A percentile compares a stretch with the other conserved stretches of the same genome.
Evolutionary conservation across 805 yeast species (phyloP).

Genomic region (Scheffersomyces amazonensis): DNA sequence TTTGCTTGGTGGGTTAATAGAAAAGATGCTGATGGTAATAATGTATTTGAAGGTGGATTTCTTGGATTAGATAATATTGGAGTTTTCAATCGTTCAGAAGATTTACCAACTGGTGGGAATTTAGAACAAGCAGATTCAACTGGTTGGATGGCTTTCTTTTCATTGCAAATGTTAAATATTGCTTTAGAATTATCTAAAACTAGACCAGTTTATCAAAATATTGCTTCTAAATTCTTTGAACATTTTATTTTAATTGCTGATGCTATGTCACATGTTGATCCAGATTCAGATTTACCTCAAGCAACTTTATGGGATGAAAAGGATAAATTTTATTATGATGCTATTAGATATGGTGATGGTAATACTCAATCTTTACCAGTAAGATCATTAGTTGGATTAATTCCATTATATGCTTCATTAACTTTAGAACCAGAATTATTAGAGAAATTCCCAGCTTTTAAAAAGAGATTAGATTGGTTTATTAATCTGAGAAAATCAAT

Average conservation of each 20-base stretch:
- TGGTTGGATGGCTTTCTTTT: constrained; percentile 96
- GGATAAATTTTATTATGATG: constrained; percentile 87
- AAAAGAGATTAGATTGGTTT: constrained; percentile 82
- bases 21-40: constrained; percentile 81
- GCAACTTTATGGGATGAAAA: constrained; percentile 79
- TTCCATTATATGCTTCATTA: constrained; percentile 85
- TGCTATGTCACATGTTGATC: constrained; percentile 75
- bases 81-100: constrained; percentile 87
- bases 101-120: constrained; percentile 86
- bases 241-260: constrained; percentile 89
- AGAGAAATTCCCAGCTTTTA: constrained; percentile 76
- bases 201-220: constrained; percentile 84
- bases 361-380: constrained; percentile 72
- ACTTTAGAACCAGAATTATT: constrained; percentile 84
- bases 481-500: constrained; percentile 64
- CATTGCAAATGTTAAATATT: constrained; percentile 86
- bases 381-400: constrained; percentile 85
- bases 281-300: constrained; percentile 36
- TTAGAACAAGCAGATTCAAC: constrained; percentile 94
- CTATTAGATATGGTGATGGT: constrained; percentile 77
- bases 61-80: constrained; percentile 92
- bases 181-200: constrained; percentile 86
- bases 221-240: constrained; percentile 92
- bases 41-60: constrained; percentile 92
- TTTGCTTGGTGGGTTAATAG: constrained; percentile 98